Evolutionary conservation across 1,139 yeast species (phyloP), one percentile per base, ranked within the genome.

Genomic region (Pichia sp.): DNA sequence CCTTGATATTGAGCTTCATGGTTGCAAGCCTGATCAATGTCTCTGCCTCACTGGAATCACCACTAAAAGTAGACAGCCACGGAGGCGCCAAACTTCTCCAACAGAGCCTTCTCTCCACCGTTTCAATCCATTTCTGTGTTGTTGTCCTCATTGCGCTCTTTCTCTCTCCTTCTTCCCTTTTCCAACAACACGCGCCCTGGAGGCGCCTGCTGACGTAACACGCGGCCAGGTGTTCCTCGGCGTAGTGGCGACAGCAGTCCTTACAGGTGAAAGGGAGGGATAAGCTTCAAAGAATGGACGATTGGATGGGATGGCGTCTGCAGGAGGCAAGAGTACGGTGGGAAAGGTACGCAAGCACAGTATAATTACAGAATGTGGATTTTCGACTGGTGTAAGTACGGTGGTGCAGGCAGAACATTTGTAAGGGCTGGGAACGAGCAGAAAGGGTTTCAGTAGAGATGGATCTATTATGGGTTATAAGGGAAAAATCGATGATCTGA

Each of bases 361-460:
- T 4, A 44, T 11, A 3, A 45, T 11, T 6, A 8, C 38, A 45
- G 11, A 15, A 80, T 80, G 84, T 80, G 83, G 81, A 72, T 80
- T 63, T 70, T 79, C 63, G 77, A 75, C 67, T 80, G 84, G 84
- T 78, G 82, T 78, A 75, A 59, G 81, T 77, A 47, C 15, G 6
- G 31, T 10, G 13, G n/a, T 11, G 38, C 38, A 34, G 38, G 5
- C n/a, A 34, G 11, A 34, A 4, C 13, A 34, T 10, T 11, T 34
- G n/a, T 2, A 2, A 31, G 11, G 11, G 11, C 34, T 3, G 11
- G 34, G 34, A 3, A 31, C 2, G 2, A 2, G n/a, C n/a, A 31
- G 34, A 8, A 8, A 31, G 11, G 34, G 4, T 5, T 3, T 5
- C 2, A 19, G 34, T 3, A 11, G 34, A 34, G 38, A 34, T 11